Evolutionary conservation across 371 early-diverging fungal genomes (phyloP), one percentile per base, ranked within the genome.

Genomic region (Mucor plumbeus): DNA sequence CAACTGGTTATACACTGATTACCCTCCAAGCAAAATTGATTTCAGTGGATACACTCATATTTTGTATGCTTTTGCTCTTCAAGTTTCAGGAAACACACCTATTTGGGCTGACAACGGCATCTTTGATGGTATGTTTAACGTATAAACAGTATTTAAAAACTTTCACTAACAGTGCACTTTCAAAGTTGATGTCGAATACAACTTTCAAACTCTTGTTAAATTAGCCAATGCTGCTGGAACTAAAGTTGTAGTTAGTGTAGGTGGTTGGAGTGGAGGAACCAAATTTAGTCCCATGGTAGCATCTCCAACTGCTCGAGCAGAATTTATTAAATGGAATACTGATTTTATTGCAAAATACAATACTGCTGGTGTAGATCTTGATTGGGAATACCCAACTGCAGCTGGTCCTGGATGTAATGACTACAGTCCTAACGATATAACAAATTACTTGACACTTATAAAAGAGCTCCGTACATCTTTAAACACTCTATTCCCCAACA

Each of bases 251-350:
- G 78, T 85, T 36, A 85, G 88, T 8, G 74, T 90, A 19, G 91
- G 92, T 36, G 92, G 92, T 6, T 91, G 90, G 87, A 81, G 81
- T 55, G 89, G 87, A 26, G 81, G 83, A 26, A 69, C 79, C 58
- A 63, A 65, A 36, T 87, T 88, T 70, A 85, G 87, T 1, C 56
- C 78, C 0, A 85, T 91, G 54, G 84, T 75, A 1, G 83, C 84
- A 5, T 59, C 64, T 59, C 60, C 80, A 15, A 35, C 62, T 6
- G 17, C 63, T 0, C 84, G 91, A 39, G 66, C 72, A 19, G 72
- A 62, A 0, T 85, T 89, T 40, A 82, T 90, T 59, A 67, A 80
- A 10, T 73, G 83, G 71, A 77, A 81, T 48, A 61, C 74, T 48
- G 65, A 67, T 0, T 76, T 80, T 58, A 61, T 88, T 47, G 75